These are phyloP conservation scores for Lathyrus sativus DNA, from an alignment of 306 rosid species.

Conservation along the genomic window DNA sequence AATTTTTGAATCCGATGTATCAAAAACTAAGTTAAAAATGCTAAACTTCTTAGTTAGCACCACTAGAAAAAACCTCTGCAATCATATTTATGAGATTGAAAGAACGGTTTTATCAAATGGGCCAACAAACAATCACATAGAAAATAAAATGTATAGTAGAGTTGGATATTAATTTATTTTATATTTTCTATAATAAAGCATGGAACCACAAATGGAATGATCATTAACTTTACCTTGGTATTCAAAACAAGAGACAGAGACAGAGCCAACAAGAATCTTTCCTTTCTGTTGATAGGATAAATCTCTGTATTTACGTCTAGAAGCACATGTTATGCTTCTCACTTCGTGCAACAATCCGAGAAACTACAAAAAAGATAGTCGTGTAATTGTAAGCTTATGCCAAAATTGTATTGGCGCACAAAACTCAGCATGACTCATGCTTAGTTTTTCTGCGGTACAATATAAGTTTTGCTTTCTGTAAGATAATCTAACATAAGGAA, in stretches of 20 bases:
- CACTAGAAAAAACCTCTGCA: neutral
- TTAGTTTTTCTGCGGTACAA: too few relatives aligned
- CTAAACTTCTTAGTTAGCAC: conserved; percentile 13
- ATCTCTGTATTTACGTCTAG: conserved; percentile 83
- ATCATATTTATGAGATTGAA: neutral
- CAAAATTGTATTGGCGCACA: neutral
- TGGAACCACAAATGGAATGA: conserved; percentile 6
- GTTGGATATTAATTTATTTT: neutral
- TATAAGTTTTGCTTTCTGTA: too few relatives aligned
- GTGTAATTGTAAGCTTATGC: conserved; percentile 8
- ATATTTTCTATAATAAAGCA: conserved; percentile 13
- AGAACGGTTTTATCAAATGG: neutral
- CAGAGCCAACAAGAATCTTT: conserved; percentile 68
- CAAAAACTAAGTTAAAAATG: neutral
- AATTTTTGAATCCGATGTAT: neutral
- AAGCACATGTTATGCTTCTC: conserved; percentile 69
- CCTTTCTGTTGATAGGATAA: conserved; percentile 66
- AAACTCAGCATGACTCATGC: too few relatives aligned
- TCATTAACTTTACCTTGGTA: conserved; percentile 53
- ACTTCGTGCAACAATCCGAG: conserved; percentile 71
- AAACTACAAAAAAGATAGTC: conserved; percentile 49
- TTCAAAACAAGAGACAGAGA: conserved; percentile 69
- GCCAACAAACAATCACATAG: neutral
- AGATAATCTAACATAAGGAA: too few relatives aligned
- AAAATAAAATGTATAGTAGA: conserved; percentile 2